A percentile compares a stretch with the other conserved stretches of the same genome.
Conservation (phyloP, 164 flowering plant species). For the Amborella trichopoda region DNA sequence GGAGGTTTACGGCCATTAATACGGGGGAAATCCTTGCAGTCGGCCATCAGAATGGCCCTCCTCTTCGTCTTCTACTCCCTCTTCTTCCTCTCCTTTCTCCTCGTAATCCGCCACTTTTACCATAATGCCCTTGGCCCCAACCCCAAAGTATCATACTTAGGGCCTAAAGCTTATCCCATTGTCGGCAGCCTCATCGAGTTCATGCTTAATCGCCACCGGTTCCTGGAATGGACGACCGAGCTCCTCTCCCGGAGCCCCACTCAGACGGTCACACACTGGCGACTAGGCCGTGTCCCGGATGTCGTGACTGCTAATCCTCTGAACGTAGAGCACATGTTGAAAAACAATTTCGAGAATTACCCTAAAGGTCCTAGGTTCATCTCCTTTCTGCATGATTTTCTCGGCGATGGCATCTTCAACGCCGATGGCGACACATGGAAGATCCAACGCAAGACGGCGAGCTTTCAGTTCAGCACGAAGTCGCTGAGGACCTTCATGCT, state of each 20-base stretch:
- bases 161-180: not conserved
- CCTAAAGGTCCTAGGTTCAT: slow-evolving; percentile 25
- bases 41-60: too few species aligned
- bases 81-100: too few species aligned
- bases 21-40: too few species aligned
- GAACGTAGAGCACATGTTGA: slow-evolving; percentile 35
- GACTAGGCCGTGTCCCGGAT: not conserved
- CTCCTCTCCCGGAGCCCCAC: not conserved
- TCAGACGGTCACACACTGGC: slow-evolving; percentile 1
- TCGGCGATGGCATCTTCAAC: slow-evolving; percentile 45
- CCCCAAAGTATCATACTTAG: too few species aligned
- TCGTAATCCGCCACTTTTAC: too few species aligned
- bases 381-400: slow-evolving; percentile 21
- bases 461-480: slow-evolving; percentile 32
- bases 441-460: slow-evolving; percentile 37
- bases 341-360: slow-evolving; percentile 33
- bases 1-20: too few species aligned
- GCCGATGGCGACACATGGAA: slow-evolving; percentile 36
- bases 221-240: slow-evolving; percentile 8
- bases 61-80: too few species aligned
- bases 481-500: slow-evolving; percentile 31
- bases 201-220: slow-evolving; percentile 5
- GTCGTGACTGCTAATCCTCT: slow-evolving; percentile 30
- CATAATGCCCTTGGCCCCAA: too few species aligned
- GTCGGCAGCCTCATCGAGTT: slow-evolving; percentile 2